Conservation (phyloP, 1,284 basidiomycete genomes). For the Rhodotorula sp. region DNA sequence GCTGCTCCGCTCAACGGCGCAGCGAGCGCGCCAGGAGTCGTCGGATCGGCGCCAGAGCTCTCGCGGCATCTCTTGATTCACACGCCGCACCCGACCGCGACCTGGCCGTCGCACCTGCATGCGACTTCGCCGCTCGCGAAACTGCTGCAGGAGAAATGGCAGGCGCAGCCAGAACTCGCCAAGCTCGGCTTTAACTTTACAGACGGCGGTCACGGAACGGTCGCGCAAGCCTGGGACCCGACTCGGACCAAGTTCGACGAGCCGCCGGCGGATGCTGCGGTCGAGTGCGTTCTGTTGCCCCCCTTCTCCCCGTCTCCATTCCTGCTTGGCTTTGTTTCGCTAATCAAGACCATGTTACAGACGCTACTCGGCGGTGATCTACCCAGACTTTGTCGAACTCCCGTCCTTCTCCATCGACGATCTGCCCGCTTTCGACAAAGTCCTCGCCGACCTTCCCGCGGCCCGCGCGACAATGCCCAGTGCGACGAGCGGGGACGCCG, state of each 20-base stretch:
- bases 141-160: constrained; percentile 19
- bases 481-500: neutral
- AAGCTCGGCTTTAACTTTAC: constrained; percentile 19
- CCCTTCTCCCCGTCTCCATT: neutral
- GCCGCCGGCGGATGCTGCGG: neutral
- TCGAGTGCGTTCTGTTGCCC: constrained; percentile 7
- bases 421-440: constrained; percentile 17
- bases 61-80: constrained; percentile 32
- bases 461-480: neutral
- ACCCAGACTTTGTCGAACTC: constrained; percentile 34
- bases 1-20: neutral
- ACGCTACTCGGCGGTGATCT: constrained; percentile 26
- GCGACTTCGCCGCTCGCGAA: constrained; percentile 29
- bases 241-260: constrained; percentile 17
- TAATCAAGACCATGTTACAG: neutral
- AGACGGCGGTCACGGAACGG: constrained; percentile 3
- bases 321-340: neutral
- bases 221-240: constrained; percentile 19
- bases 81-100: constrained; percentile 3
- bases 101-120: constrained; percentile 42
- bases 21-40: constrained; percentile 5
- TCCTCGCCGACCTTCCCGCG: neutral
- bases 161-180: constrained; percentile 2
- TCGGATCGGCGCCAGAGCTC: constrained; percentile 20
- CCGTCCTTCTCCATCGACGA: constrained; percentile 19